Percentiles rank a stretch among this genome's conserved stretches.
Evolutionary conservation across 768 basidiomycete genomes (phyloP).

Genomic region (Hygrophoropsis aurantiaca): DNA sequence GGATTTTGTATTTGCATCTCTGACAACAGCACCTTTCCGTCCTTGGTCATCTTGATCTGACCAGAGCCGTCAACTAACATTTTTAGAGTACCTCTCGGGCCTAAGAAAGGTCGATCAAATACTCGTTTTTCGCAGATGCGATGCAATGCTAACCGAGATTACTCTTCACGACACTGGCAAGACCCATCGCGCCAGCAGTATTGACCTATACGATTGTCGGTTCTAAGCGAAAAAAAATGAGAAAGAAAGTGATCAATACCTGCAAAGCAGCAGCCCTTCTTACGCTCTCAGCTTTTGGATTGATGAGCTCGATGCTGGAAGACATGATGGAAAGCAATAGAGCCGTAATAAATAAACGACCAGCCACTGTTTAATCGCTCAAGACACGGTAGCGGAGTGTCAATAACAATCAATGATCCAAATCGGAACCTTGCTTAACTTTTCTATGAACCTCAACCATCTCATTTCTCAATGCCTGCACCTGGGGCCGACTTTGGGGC

Average conservation of each 20-base stretch:
- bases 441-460: neutral
- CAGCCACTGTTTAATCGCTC: neutral
- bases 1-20: conserved; percentile 99
- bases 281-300: conserved; percentile 94
- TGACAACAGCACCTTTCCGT: conserved; percentile 95
- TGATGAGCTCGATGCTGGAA: conserved; percentile 91
- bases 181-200: conserved; percentile 92
- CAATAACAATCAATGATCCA: conserved; percentile 23
- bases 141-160: conserved; percentile 75
- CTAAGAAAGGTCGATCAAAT: conserved; percentile 42
- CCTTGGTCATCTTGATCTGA: conserved; percentile 99
- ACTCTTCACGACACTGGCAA: conserved; percentile 94
- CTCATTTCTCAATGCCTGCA: conserved; percentile 1
- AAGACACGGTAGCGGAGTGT: conserved; percentile 27
- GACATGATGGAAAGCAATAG: conserved; percentile 43
- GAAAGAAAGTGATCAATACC: conserved; percentile 44
- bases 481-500: conserved; percentile 30
- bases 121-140: conserved; percentile 10
- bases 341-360: conserved; percentile 15
- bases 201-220: conserved; percentile 62
- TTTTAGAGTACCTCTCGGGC: conserved; percentile 96
- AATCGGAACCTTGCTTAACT: neutral
- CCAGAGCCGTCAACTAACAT: conserved; percentile 99
- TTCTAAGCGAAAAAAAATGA: conserved; percentile 14
- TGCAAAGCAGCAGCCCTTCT: conserved; percentile 88